Evolutionary conservation across 345 rosid species (phyloP).

Genomic region (Balakata baccata): DNA sequence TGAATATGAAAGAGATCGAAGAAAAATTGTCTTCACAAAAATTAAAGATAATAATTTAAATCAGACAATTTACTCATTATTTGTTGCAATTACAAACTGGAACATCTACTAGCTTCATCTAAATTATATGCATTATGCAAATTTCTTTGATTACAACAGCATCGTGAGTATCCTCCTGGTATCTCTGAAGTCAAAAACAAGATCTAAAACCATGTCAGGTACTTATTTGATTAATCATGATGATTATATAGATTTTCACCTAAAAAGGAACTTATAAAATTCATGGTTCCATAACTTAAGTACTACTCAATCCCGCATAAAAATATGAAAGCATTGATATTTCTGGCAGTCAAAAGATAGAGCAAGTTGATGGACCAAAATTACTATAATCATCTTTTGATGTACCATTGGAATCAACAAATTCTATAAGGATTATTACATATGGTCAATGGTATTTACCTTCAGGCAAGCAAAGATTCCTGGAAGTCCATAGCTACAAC

Average conservation of each 20-base stretch:
- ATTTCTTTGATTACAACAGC: not conserved
- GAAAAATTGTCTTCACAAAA: not conserved
- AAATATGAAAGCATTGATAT: not conserved
- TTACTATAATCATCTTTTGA: not conserved
- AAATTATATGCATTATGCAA: not conserved
- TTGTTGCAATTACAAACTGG: not conserved
- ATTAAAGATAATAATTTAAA: not conserved
- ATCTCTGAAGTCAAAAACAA: too few species aligned
- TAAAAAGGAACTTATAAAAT: not conserved
- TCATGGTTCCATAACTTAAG: too few species aligned
- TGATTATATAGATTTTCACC: not conserved
- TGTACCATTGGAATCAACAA: not conserved
- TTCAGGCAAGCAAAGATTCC: conserved; percentile 95
- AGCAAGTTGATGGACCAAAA: not conserved
- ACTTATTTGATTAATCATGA: not conserved
- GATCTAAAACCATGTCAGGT: not conserved
- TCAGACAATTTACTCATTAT: not conserved
- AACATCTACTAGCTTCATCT: not conserved
- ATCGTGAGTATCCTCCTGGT: too few species aligned
- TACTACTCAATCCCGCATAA: not conserved
- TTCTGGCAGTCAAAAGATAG: not conserved
- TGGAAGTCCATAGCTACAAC: conserved; percentile 83
- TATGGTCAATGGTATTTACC: conserved; percentile 36
- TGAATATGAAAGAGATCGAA: not conserved
- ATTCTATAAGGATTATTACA: not conserved